Percentiles rank a stretch among this genome's conserved stretches.
phyloP scores from a whole-genome alignment of 768 basidiomycete species.

The Dendrothele bispora region DNA sequence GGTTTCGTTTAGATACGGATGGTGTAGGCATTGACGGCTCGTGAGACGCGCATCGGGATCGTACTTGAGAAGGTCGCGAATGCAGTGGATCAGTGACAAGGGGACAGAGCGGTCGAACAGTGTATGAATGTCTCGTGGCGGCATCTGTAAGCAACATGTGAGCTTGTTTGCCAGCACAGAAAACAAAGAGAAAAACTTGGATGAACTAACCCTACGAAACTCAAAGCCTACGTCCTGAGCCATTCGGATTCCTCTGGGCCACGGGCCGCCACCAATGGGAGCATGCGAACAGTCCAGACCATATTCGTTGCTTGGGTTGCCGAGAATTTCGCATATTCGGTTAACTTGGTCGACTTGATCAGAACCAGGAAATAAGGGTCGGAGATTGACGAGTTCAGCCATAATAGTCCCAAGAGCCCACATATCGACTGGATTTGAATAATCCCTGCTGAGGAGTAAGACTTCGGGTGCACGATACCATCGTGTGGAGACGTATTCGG shows the following conservation, averaged over 20 bases:
- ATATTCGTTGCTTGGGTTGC: constrained; percentile 86
- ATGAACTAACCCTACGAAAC: constrained; percentile 78
- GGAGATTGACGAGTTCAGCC: constrained; percentile 93
- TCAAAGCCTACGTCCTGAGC: constrained; percentile 82
- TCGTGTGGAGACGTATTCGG: constrained; percentile 98
- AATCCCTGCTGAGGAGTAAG: constrained; percentile 85
- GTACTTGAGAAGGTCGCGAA: constrained; percentile 88
- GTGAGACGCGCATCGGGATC: constrained; percentile 88
- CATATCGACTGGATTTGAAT: constrained; percentile 97
- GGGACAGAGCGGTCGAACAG: constrained; percentile 83
- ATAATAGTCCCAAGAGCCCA: constrained; percentile 99
- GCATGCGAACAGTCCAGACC: constrained; percentile 71
- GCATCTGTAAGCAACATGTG: constrained; percentile 41
- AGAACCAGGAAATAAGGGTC: constrained; percentile 92
- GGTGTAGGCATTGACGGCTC: constrained; percentile 82
- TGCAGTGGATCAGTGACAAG: constrained; percentile 83
- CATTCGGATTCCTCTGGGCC: constrained; percentile 85
- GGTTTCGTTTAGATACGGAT: constrained; percentile 86
- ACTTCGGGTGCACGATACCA: constrained; percentile 99
- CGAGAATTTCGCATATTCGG: constrained; percentile 89
- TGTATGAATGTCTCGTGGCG: constrained; percentile 64
- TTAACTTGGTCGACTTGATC: constrained; percentile 92
- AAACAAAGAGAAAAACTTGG: constrained; percentile 4
- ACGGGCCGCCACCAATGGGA: constrained; percentile 82
- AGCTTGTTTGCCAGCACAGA: too few relatives aligned